Percentiles rank a stretch among this genome's conserved stretches.
phyloP scores from a whole-genome alignment of 805 yeast genomes.

The Barnettozyma siamensis region DNA sequence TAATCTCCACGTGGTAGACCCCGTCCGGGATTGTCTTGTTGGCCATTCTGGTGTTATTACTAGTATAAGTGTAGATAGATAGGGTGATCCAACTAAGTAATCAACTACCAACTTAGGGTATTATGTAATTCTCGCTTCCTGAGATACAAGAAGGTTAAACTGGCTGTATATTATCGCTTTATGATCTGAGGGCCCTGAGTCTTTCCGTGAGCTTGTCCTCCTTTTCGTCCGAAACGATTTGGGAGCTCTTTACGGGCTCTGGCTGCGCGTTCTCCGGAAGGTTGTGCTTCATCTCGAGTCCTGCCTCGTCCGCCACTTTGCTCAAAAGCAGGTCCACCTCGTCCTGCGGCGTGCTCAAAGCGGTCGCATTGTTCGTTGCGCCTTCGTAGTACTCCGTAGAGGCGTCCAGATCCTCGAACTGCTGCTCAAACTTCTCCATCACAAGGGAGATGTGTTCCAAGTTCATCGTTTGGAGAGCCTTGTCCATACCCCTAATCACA shows the following conservation, averaged over 20 bases:
- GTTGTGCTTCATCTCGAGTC: conserved; percentile 84
- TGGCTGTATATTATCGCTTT: too few species aligned
- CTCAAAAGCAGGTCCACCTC: conserved; percentile 87
- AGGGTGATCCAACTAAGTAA: too few species aligned
- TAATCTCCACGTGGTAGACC: conserved; percentile 20
- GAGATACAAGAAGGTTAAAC: too few species aligned
- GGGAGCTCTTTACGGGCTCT: conserved; percentile 42
- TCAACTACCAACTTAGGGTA: too few species aligned
- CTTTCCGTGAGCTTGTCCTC: conserved; percentile 88
- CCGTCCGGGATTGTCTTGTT: conserved; percentile 18
- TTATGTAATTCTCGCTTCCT: too few species aligned
- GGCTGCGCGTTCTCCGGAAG: conserved; percentile 45
- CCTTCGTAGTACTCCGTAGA: conserved; percentile 88
- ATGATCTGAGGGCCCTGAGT: conserved; percentile 71
- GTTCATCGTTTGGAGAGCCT: conserved; percentile 93
- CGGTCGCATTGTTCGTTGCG: conserved; percentile 84
- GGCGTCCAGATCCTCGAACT: conserved; percentile 93
- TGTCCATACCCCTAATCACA: conserved; percentile 94
- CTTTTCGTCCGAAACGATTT: conserved; percentile 54
- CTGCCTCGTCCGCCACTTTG: conserved; percentile 96
- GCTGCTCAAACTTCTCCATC: conserved; percentile 95
- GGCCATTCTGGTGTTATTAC: too few species aligned
- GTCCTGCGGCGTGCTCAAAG: conserved; percentile 88
- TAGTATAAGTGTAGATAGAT: too few species aligned
- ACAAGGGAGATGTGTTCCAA: conserved; percentile 86